These are phyloP conservation scores for Alternaria atra DNA, from an alignment of 2,329 filamentous ascomycete species.

Conservation along the genomic window DNA sequence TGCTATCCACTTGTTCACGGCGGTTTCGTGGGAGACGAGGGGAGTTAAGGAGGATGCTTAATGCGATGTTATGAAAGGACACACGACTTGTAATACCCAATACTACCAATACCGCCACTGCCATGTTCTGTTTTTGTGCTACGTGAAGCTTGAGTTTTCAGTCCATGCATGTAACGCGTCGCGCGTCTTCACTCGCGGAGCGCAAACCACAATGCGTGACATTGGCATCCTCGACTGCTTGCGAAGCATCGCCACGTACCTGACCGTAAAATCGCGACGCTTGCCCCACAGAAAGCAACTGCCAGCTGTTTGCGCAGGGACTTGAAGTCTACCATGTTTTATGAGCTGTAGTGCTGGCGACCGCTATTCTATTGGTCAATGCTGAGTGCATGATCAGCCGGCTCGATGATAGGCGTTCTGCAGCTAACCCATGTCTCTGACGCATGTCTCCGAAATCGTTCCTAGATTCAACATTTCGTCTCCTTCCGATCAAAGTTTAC, in stretches of 20 bases:
- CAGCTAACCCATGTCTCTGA: conserved; percentile 24
- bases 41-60: conserved; percentile 37
- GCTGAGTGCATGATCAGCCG: conserved; percentile 23
- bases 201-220: neutral
- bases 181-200: neutral
- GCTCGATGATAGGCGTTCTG: conserved; percentile 3
- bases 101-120: conserved; percentile 30
- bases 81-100: conserved; percentile 48
- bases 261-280: neutral
- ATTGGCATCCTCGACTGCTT: neutral
- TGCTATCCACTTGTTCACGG: conserved; percentile 27
- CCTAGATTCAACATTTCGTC: conserved; percentile 26
- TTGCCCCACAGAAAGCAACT: neutral
- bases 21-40: conserved; percentile 23
- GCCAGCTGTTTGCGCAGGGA: conserved; percentile 3
- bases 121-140: neutral
- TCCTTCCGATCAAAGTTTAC: neutral
- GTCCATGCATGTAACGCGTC: neutral
- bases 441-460: conserved; percentile 5
- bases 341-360: neutral
- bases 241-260: neutral
- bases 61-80: conserved; percentile 47
- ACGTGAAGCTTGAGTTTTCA: neutral
- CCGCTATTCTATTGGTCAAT: conserved; percentile 34
- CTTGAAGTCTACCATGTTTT: neutral